A percentile compares a stretch with the other conserved stretches of the same genome.
Conservation (phyloP, 2,329 filamentous ascomycete genomes). For the Cyclaneusma minus region DNA sequence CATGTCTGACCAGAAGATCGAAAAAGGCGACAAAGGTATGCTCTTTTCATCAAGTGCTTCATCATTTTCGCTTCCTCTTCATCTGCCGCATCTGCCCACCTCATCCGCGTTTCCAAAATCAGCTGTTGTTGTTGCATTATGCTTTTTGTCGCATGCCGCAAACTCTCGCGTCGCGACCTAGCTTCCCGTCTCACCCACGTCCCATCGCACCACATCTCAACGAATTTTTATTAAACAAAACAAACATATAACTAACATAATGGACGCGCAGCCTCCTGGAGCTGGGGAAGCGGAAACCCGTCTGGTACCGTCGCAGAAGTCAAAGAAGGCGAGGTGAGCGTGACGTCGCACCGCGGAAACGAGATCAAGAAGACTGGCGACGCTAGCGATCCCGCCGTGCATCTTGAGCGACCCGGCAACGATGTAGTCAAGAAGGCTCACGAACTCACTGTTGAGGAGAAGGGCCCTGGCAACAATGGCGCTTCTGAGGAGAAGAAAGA, state of each 20-base stretch:
- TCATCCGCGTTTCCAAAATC: too few relatives aligned
- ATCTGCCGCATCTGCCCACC: too few relatives aligned
- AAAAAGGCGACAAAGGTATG: constrained; percentile 34
- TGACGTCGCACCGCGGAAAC: constrained; percentile 46
- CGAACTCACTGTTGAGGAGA: constrained; percentile 40
- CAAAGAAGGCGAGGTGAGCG: constrained; percentile 42
- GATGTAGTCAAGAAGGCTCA: constrained; percentile 49
- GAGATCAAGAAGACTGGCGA: constrained; percentile 48
- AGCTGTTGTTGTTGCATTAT: too few relatives aligned
- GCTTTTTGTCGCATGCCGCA: too few relatives aligned
- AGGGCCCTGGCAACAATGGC: constrained; percentile 15
- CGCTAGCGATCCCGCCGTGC: constrained; percentile 43
- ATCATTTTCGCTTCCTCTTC: background rate
- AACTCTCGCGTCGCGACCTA: too few relatives aligned
- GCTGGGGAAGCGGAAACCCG: constrained; percentile 38
- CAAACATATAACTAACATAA: constrained; percentile 2
- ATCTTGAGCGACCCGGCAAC: constrained; percentile 40
- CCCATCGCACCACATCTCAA: constrained; percentile 1
- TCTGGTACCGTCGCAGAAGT: constrained; percentile 39
- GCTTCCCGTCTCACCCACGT: constrained; percentile 1
- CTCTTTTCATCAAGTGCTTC: constrained; percentile 5
- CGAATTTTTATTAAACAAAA: constrained; percentile 1
- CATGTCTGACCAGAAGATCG: constrained; percentile 29
- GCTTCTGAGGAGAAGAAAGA: constrained; percentile 6
- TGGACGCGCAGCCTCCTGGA: constrained; percentile 39